Evolutionary conservation across 768 basidiomycete genomes (phyloP).

Genomic region (Serendipita sp.): DNA sequence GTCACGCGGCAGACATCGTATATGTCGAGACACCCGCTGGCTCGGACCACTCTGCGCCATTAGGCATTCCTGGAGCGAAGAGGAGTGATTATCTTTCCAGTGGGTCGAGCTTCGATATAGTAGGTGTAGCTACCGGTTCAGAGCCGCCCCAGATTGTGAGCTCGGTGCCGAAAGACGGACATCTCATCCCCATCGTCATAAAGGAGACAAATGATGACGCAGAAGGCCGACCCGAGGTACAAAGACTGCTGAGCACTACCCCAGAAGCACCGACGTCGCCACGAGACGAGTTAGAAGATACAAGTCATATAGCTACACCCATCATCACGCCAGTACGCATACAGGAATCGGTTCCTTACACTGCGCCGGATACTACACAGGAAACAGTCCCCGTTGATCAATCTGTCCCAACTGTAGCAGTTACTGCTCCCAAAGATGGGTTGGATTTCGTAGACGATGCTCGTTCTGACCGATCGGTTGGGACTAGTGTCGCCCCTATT

Average conservation of each 20-base stretch:
- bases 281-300: not conserved
- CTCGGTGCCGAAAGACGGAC: not conserved
- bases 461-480: conserved; percentile 3
- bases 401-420: not conserved
- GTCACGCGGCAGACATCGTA: too few species aligned
- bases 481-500: not conserved
- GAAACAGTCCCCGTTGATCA: not conserved
- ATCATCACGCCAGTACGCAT: too few species aligned
- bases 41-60: too few species aligned
- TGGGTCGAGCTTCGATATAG: too few species aligned
- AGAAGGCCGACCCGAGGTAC: not conserved
- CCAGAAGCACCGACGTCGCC: not conserved
- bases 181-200: not conserved
- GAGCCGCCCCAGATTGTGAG: not conserved
- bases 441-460: not conserved
- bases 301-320: too few species aligned
- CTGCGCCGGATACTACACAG: not conserved
- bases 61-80: too few species aligned
- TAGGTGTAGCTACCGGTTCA: not conserved
- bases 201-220: not conserved
- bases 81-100: too few species aligned
- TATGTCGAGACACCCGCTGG: too few species aligned
- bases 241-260: not conserved
- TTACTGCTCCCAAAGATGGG: not conserved
- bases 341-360: too few species aligned